Conservation (phyloP, 2,329 filamentous ascomycete species). For the Monosporascus sp. region DNA sequence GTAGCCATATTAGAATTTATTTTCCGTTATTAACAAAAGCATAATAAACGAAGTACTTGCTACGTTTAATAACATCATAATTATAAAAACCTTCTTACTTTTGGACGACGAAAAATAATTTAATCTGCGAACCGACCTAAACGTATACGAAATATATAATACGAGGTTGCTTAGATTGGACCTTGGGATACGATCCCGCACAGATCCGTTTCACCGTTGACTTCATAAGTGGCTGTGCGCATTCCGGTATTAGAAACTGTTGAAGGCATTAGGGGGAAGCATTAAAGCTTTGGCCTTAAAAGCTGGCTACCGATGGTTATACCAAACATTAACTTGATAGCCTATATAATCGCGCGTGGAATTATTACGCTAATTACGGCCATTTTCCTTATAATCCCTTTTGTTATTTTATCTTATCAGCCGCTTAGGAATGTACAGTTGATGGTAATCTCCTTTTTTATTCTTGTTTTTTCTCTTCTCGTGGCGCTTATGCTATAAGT, state of each 20-base stretch:
- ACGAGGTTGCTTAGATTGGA: constrained; percentile 29
- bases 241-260: constrained; percentile 10
- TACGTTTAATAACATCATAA: constrained; percentile 13
- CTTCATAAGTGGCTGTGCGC: constrained; percentile 11
- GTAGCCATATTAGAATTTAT: background rate
- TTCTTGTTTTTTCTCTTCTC: constrained; percentile 4
- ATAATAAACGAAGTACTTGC: constrained; percentile 13
- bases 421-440: constrained; percentile 1
- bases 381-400: constrained; percentile 1
- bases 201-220: constrained; percentile 14
- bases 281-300: background rate
- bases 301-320: constrained; percentile 1
- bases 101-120: constrained; percentile 12
- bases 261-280: background rate
- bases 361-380: background rate
- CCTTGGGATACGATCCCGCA: constrained; percentile 14
- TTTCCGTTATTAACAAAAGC: background rate
- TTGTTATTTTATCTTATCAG: background rate
- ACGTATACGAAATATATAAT: constrained; percentile 26
- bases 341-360: background rate
- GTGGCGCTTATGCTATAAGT: constrained; percentile 6
- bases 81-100: constrained; percentile 18
- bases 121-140: constrained; percentile 19
- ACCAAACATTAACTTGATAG: constrained; percentile 7
- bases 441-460: constrained; percentile 1